Evolutionary conservation across 2,329 filamentous ascomycete species (phyloP).

Genomic region (Alternaria arbusti): DNA sequence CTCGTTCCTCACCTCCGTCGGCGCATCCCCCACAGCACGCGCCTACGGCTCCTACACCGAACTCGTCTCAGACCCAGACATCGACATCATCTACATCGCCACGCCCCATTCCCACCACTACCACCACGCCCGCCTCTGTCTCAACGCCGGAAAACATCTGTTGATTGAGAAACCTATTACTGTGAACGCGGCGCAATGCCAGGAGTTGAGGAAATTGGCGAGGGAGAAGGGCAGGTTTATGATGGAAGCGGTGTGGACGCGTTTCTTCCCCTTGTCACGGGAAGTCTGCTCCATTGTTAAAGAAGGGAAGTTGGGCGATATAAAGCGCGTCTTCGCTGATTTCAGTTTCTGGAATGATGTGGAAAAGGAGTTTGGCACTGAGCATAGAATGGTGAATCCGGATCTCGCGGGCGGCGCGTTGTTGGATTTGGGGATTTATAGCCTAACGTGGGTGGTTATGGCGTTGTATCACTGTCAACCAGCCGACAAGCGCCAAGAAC

Average conservation of each 20-base stretch:
- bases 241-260: constrained; percentile 78
- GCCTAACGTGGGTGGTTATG: constrained; percentile 89
- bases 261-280: constrained; percentile 84
- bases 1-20: constrained; percentile 73
- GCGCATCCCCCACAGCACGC: constrained; percentile 69
- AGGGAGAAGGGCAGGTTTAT: constrained; percentile 65
- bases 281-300: constrained; percentile 71
- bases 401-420: constrained; percentile 83
- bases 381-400: constrained; percentile 82
- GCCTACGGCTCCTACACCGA: constrained; percentile 83
- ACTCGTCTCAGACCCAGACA: constrained; percentile 76
- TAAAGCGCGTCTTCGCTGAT: constrained; percentile 65
- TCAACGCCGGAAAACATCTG: constrained; percentile 84
- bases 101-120: constrained; percentile 94
- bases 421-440: constrained; percentile 86
- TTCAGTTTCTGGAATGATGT: constrained; percentile 65
- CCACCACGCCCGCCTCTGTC: constrained; percentile 84
- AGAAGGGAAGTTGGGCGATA: constrained; percentile 60
- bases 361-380: constrained; percentile 60
- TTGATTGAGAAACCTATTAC: constrained; percentile 92
- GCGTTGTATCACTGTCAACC: constrained; percentile 81
- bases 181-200: constrained; percentile 78
- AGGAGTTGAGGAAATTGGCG: constrained; percentile 73
- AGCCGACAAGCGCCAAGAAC: constrained; percentile 47
- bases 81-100: constrained; percentile 88